Base-by-base conservation (phyloP, 1,139 yeast species). In the Saccharomyces pastorianus region DNA sequence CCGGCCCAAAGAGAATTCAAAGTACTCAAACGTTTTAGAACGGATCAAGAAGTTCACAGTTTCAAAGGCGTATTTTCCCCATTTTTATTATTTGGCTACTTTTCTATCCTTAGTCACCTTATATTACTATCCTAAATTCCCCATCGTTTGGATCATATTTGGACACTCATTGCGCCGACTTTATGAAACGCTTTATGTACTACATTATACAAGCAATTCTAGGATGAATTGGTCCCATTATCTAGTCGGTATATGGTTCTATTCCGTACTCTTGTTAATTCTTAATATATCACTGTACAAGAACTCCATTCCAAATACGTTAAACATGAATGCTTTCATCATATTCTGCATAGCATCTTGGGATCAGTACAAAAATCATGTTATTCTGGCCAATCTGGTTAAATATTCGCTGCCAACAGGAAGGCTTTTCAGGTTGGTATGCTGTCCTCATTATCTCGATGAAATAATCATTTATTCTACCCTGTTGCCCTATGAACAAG, bases 381-480 rank as follows among this genome's bases (percentile, higher is more conserved):
- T 57, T 4, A 80, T 83, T 58, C 74, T 91, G 55, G 77, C 95
- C 0, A 61, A 69, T 3, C 73, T 89, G 46, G 72, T 72, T 25
- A 90, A 90, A 68, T 91, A 91, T 69, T 73, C 83, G 0, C 65
- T 80, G 34, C 97, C 97, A 0, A 64, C 66, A 0, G 68, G 69
- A 46, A 76, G 84, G 1, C 64, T 82, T 50, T 85, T 88, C 67
- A 68, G 68, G 46, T 63, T 64, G 13, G 76, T 81, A 1, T 77
- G 85, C 11, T 84, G 90, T 62, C 91, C 97, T 0, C 97, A 91
- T 68, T 91, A 90, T 63, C 73, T 85, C 17, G 87, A 86, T 61
- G 98, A 91, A 65, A 72, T 88, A 1, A 55, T 79, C 29, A 78
- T 90, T 20, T 91, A 91, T 63, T 49, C 75, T 0, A 65, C 80